These are phyloP conservation scores for Euphorbia celastroides DNA, from an alignment of 441 rosid species.

Conservation along the genomic window DNA sequence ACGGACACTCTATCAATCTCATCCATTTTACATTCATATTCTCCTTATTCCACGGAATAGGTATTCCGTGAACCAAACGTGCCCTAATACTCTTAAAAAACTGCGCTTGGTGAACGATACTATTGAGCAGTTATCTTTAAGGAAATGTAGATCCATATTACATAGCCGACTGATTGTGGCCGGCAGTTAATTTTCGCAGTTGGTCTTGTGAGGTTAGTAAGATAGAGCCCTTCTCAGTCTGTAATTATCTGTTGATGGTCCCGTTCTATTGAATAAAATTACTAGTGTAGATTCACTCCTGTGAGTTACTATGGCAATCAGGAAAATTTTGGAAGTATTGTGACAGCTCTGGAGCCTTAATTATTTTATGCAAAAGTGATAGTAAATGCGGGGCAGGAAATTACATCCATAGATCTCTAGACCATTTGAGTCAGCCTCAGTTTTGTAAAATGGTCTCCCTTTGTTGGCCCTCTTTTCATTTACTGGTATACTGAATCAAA, in stretches of 20 bases:
- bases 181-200: background rate
- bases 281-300: background rate
- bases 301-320: background rate
- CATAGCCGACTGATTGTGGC: background rate
- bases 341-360: background rate
- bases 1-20: too few species aligned
- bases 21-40: too few species aligned
- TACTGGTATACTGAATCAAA: background rate
- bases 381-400: background rate
- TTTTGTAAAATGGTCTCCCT: background rate
- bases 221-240: background rate
- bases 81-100: too few species aligned
- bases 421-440: background rate
- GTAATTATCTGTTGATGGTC: background rate
- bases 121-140: background rate
- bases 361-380: background rate
- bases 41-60: too few species aligned
- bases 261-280: background rate
- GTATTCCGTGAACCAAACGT: too few species aligned
- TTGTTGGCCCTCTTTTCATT: background rate
- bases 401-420: background rate
- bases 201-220: background rate
- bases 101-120: background rate
- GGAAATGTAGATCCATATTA: background rate
- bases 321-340: background rate